Evolutionary conservation across 2,329 filamentous ascomycete species (phyloP), one percentile per base, ranked within the genome.

Genomic region (Exserohilum rostratum): DNA sequence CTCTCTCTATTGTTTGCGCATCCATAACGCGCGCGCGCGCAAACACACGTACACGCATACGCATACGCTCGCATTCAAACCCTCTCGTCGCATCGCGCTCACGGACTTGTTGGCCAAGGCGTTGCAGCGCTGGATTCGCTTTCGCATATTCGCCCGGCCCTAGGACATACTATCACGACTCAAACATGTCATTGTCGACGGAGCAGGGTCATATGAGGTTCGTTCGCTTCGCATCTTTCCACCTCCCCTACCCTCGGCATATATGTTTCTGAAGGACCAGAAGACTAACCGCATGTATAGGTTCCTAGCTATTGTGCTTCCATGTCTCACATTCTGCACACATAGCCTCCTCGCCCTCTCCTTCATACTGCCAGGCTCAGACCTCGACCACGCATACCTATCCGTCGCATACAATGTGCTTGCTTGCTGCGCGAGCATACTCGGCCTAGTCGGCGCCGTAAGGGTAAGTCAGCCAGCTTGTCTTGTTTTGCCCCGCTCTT

Each of bases 361-460:
- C 43, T 64, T 60, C 29, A 54, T 63, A 3, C 55, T 70, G 20
- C 58, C 64, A 1, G 55, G 64, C 33, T 53, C 61, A 25, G 54
- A 64, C 69, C 42, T 73, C 68, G 40, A 70, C 68, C 70, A 35
- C 55, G 58, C 50, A 62, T 72, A 54, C 9, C 68, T 61, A 50
- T 75, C 76, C 27, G 61, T 72, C 5, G 57, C 68, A 37, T 80
- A 80, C 61, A 68, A 78, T 18, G 67, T 75, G 55, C 67, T 78
- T 30, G 75, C 77, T 15, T 72, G 72, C 51, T 57, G 74, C 7
- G 63, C 77, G 38, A 78, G 76, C 57, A 58, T 76, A 9, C 63
- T 79, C 40, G 78, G 78, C 5, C 54, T 80, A 22, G 48, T 78
- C n/a, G 78, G 78, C 39, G 77, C 76, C 29, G 37, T 79, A n/a